Evolutionary conservation across 1,284 basidiomycete species (phyloP), one percentile per base, ranked within the genome.

Genomic region (Moesziomyces globuligerus): DNA sequence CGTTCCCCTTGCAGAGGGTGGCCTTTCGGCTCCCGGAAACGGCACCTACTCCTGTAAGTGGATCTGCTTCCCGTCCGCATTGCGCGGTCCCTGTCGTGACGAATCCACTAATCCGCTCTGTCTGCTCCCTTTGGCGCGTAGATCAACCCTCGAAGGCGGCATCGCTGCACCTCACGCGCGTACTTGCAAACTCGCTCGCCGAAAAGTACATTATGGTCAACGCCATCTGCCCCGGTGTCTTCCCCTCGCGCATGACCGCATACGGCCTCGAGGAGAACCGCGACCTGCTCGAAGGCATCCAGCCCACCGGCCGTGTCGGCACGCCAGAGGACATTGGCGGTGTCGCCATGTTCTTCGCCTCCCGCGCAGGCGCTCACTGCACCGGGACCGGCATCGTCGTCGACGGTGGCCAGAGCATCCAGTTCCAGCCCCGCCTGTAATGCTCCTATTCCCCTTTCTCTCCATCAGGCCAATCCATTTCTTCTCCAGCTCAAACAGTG

Each of bases 191-290:
- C 39, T 90, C 90, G 48, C 86, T 94, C 8, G 87, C 85, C 3
- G 85, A 85, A 13, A 83, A 84, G 23, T 74, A 62, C 50, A 53
- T 79, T 37, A 55, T 78, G 42, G 91, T 93, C n/a, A 94, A 94
- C 76, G 90, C 91, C 10, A 92, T 94, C 52, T 85, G 87, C 50
- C 91, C 91, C 4, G 91, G 82, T 9, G 85, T 92, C 17, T 93
- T 92, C 84, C 91, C 90, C 0, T 90, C 90, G 50, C 91, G 90
- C 82, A 94, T 94, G 92, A 94, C 92, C 1, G 87, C 89, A 0
- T 92, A 86, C 52, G 90, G 89, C 4, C 85, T 92, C 74, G 66
- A 58, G 36, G 87, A 88, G 75, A 85, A 84, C 28, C 83, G 83
- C 13, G 78, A 81, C 18, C 28, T 75, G 36, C 62, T 80, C 44